Base-by-base conservation (phyloP, 129 eudicot genomes). In the Rutidosis leptorrhynchoides region DNA sequence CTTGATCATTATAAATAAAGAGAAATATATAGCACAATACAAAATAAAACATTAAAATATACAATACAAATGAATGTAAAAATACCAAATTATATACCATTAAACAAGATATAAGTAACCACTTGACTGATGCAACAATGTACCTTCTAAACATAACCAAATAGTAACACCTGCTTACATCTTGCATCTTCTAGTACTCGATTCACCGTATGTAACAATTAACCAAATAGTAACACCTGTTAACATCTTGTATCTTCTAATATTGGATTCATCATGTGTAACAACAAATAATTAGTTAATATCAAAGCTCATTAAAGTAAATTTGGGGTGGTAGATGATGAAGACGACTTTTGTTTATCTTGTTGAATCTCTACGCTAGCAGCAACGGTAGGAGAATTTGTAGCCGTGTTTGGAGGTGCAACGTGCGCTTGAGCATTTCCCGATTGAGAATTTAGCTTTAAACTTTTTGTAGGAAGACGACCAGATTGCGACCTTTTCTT, bases 281-380 rank as follows among this genome's bases (percentile, higher is more conserved):
- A 74, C 62, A 67, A 67, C 68, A 67, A 6, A 32, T 16, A 32
- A 32, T 9, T 17, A 19, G 49, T 25, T 67, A 43, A 43, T 40
- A 26, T 15, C 25, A 29, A 37, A 35, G 64, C 54, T 61, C 23
- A 40, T 73, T 51, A 75, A 59, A 75, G 79, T 61, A 74, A 62
- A 58, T 75, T 68, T 3, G 79, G 63, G 21, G 42, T 72, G 17
- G 65, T 46, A 1, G 68, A 26, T 26, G 65, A 58, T 0, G 68
- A 27, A 3, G 58, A 16, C 15, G 67, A 42, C 66, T 72, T 46
- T 22, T 67, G 57, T 62, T 76, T 68, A 32, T 80, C 81, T 55
- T 65, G 81, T 17, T 74, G 77, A 43, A 84, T 77, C 68, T 81
- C 85, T 29, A 80, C 83, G 43, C 77, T 83, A 43, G 87, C 87